Base-by-base conservation (phyloP, 73 alveolate genomes). In the Symbiodinium pilosum region DNA sequence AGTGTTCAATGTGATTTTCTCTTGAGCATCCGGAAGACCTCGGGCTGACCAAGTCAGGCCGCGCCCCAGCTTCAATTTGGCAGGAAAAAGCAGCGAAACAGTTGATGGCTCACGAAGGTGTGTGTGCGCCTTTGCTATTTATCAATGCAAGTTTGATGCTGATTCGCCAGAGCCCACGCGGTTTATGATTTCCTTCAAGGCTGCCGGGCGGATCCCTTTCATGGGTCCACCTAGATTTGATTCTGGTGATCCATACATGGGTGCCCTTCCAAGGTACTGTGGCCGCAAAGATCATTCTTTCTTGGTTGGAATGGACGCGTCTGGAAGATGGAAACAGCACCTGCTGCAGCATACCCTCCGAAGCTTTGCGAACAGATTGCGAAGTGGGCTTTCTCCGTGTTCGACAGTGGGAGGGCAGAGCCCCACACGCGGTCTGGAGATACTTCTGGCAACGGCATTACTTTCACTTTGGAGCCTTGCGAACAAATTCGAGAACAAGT, bases 1-100 rank as follows among this genome's bases (percentile, higher is more conserved):
- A 4, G 8, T 43, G 44, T 9, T 28, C 30, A 5, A 4, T 2
- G 5, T n/a, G 44, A 4, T 38, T 84, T 3, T 16, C 44, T 84
- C 47, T 36, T 84, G 92, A 84, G 16, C 92, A 84, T 42, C 92
- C 92, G 3, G 92, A 84, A n/a, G 92, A 84, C 42, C n/a, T 84
- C 12, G 92, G 92, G 3, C 7, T 5, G 43, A 43, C 73, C 5
- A 12, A 8, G 5, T 2, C 43, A 1, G 92, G 92, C 0, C 75
- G 43, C 0, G 43, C 16, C 44, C 92, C 92, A 2, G 92, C 92
- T 3, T 32, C 54, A 7, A 40, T 84, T n/a, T 84, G 92, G 92
- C 92, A 84, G 73, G 3, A 43, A 0, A 26, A 40, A 1, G 43
- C 21, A 28, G 54, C 54, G 43, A 41, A 39, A 2, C 26, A 3